Conservation (phyloP, 1,284 basidiomycete species). For the Sutorius eximius region DNA sequence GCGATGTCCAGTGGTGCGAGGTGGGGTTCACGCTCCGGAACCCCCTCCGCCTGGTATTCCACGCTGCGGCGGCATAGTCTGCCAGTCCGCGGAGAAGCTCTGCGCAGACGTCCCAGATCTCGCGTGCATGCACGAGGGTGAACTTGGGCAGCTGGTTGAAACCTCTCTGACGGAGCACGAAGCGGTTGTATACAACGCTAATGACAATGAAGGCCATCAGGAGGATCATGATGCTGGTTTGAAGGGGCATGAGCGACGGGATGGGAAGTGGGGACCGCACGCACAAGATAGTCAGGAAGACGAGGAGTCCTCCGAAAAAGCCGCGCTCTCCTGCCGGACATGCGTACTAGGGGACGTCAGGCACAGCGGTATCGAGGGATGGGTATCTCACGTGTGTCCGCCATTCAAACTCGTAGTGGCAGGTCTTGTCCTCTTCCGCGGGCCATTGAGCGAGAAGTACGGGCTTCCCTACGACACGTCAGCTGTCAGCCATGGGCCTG, state of each 20-base stretch:
- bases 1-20: constrained; percentile 35
- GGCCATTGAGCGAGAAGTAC: constrained; percentile 60
- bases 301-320: constrained; percentile 51
- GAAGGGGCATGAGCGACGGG: not conserved
- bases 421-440: constrained; percentile 57
- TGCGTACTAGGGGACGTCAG: constrained; percentile 47
- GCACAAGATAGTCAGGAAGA: constrained; percentile 54
- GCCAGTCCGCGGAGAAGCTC: constrained; percentile 20
- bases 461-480: constrained; percentile 44
- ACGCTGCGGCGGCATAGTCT: constrained; percentile 16
- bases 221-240: constrained; percentile 50
- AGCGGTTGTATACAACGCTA: constrained; percentile 68
- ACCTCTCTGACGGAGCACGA: constrained; percentile 60
- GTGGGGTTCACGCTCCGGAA: constrained; percentile 19
- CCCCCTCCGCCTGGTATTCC: constrained; percentile 18
- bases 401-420: constrained; percentile 74
- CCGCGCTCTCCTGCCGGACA: constrained; percentile 60
- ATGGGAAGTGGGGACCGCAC: constrained; percentile 23
- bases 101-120: constrained; percentile 24
- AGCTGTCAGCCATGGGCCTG: not conserved
- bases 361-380: not conserved
- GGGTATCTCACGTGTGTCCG: constrained; percentile 54
- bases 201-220: constrained; percentile 57
- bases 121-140: constrained; percentile 39
- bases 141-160: constrained; percentile 69